These are phyloP conservation scores for Moesziomyces antarcticus DNA, from an alignment of 1,284 basidiomycete genomes.

Conservation along the genomic window DNA sequence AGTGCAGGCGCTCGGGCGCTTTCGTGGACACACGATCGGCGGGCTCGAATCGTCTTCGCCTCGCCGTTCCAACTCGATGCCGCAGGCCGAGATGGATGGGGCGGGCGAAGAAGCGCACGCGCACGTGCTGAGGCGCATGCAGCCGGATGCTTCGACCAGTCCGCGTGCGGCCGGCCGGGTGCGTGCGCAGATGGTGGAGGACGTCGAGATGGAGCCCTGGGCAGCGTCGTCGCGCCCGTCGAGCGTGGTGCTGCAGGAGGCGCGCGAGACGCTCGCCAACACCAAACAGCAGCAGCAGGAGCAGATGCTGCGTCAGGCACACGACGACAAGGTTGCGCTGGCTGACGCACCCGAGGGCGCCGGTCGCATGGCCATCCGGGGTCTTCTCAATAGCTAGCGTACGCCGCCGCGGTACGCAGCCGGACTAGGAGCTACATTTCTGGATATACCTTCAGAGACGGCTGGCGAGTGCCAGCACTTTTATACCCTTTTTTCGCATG, in stretches of 20 bases:
- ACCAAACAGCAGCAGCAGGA: slow-evolving; percentile 25
- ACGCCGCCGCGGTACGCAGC: neutral
- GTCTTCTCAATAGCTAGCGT: slow-evolving; percentile 33
- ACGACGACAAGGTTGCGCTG: neutral
- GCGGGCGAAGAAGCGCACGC: neutral
- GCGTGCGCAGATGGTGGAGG: slow-evolving; percentile 11
- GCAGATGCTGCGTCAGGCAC: slow-evolving; percentile 9
- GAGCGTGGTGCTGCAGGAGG: slow-evolving; percentile 36
- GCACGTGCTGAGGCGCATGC: slow-evolving; percentile 2
- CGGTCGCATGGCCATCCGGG: slow-evolving; percentile 41
- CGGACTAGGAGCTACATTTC: too few species aligned
- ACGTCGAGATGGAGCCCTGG: slow-evolving; percentile 34
- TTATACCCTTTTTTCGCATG: too few species aligned
- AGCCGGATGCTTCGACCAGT: slow-evolving; percentile 4
- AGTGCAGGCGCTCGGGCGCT: slow-evolving; percentile 2
- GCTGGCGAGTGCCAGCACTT: too few species aligned
- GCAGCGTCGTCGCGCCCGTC: slow-evolving; percentile 11
- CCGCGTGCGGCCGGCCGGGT: slow-evolving; percentile 9
- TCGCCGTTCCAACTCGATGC: neutral
- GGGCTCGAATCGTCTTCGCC: slow-evolving; percentile 22
- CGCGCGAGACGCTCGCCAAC: slow-evolving; percentile 29
- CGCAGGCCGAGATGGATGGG: neutral
- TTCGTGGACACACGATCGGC: slow-evolving; percentile 37
- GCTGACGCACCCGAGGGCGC: slow-evolving; percentile 16
- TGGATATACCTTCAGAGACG: neutral